Base-by-base conservation (phyloP, 2,329 filamentous ascomycete genomes). In the Paraconiothyrium brasiliense region DNA sequence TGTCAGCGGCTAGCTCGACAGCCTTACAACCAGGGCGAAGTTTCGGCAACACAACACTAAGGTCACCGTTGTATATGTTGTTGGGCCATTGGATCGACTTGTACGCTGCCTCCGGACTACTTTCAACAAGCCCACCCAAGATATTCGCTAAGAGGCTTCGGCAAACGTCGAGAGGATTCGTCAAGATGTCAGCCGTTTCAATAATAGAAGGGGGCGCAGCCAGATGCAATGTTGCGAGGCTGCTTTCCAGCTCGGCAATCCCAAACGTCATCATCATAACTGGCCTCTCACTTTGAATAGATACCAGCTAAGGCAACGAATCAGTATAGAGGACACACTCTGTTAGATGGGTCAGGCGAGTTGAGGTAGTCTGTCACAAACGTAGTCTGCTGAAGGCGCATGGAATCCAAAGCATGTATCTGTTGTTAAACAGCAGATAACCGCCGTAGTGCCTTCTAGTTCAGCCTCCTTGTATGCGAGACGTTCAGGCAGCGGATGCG, bases 51-150 rank as follows among this genome's bases (percentile, higher is more conserved):
- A 69, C 65, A 3, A 77, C 65, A 0, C 67, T 57, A 0, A 78
- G 58, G 34, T 77, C 76, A 2, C 76, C 73, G 24, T 71, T 69
- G 54, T 60, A 67, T n/a, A 75, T 71, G 47, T 73, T 73, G 35
- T 72, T 75, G 4, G 76, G 69, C 67, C 67, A 71, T 55, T 72
- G 67, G 14, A 76, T 72, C 0, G 72, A 70, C 3, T 57, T 69
- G 56, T 69, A 75, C 0, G 72, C 72, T n/a, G 32, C 49, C 1
- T 60, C 48, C 2, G 60, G 46, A 10, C 73, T 62, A 37, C 68
- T 69, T 1, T 62, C 63, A 1, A 67, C 27, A 1, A 72, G 50
- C 0, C 35, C 48, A 7, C 58, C 58, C 1, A 77, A 59, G 3
- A 74, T 30, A 0, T 69, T 57, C 0, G 71, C 75, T 0, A 78